A percentile compares a stretch with the other conserved stretches of the same genome.
Conservation (phyloP, 345 rosid genomes). For the Orychophragmus violaceus region DNA sequence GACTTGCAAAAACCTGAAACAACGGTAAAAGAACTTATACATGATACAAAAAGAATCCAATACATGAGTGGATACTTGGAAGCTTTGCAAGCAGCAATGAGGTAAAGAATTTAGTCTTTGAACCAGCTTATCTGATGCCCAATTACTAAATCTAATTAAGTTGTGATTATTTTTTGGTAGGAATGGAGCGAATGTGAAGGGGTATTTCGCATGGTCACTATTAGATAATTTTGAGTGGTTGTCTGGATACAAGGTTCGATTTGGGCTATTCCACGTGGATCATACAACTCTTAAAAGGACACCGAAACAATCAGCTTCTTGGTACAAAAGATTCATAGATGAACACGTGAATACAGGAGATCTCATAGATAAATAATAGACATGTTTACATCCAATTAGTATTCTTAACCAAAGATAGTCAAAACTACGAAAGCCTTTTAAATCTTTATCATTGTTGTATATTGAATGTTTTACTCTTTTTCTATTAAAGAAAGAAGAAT, state of each 20-base stretch:
- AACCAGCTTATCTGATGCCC: neutral
- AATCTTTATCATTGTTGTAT: neutral
- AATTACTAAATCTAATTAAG: neutral
- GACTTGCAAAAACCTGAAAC: slow-evolving; percentile 20
- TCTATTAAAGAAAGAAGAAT: too few relatives aligned
- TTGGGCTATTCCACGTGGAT: slow-evolving; percentile 59
- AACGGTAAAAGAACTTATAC: slow-evolving; percentile 16
- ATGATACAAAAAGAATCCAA: slow-evolving; percentile 49
- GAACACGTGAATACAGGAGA: slow-evolving; percentile 11
- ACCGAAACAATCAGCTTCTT: slow-evolving; percentile 50
- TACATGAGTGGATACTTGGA: slow-evolving; percentile 46
- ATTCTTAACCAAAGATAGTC: neutral
- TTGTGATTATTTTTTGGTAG: slow-evolving; percentile 14
- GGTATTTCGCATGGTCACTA: slow-evolving; percentile 72
- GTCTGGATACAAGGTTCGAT: slow-evolving; percentile 43
- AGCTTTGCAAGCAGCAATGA: slow-evolving; percentile 40
- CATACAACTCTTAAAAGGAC: slow-evolving; percentile 47
- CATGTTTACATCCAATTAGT: neutral
- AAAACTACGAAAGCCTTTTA: neutral
- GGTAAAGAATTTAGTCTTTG: slow-evolving; percentile 29
- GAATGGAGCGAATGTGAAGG: slow-evolving; percentile 71
- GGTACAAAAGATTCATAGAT: slow-evolving; percentile 46
- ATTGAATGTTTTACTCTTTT: neutral
- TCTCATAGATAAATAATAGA: neutral
- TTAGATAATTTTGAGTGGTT: slow-evolving; percentile 75